phyloP scores from a whole-genome alignment of 306 rosid species.

The Lathyrus aphaca region DNA sequence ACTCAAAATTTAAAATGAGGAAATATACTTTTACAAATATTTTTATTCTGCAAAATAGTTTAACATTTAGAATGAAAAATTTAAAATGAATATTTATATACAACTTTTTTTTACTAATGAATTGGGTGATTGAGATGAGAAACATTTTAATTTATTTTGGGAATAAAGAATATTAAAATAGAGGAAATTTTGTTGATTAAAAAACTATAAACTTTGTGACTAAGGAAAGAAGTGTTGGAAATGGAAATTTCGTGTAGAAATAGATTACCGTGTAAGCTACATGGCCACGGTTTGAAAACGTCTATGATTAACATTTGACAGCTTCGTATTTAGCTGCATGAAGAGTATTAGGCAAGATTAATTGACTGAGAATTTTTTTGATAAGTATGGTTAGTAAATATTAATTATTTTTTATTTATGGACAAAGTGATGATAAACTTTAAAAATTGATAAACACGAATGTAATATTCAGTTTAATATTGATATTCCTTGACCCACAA shows the following conservation, averaged over 20 bases:
- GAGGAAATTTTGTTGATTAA: background rate
- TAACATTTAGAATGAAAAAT: no score
- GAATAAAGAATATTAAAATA: background rate
- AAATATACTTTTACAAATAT: no score
- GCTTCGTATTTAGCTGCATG: constrained; percentile 3
- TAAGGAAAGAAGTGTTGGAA: constrained; percentile 24
- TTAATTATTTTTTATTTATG: background rate
- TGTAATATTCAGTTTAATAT: no score
- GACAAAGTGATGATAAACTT: no score
- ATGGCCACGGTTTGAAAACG: background rate
- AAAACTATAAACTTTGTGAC: constrained; percentile 1
- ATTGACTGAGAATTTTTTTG: background rate
- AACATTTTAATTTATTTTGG: no score
- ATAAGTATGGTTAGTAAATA: background rate
- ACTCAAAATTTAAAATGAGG: no score
- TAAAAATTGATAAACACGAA: no score
- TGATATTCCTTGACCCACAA: no score
- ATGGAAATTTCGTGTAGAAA: constrained; percentile 37
- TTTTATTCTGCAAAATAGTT: no score
- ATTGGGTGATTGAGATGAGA: no score
- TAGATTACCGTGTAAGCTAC: constrained; percentile 36
- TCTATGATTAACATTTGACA: constrained; percentile 23
- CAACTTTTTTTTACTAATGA: no score
- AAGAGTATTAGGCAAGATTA: background rate
- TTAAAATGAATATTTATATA: no score